Percentiles rank a stretch among this genome's conserved stretches.
Evolutionary conservation across 495 filamentous ascomycete genomes (phyloP).

Genomic region (Lindgomyces ingoldianus): DNA sequence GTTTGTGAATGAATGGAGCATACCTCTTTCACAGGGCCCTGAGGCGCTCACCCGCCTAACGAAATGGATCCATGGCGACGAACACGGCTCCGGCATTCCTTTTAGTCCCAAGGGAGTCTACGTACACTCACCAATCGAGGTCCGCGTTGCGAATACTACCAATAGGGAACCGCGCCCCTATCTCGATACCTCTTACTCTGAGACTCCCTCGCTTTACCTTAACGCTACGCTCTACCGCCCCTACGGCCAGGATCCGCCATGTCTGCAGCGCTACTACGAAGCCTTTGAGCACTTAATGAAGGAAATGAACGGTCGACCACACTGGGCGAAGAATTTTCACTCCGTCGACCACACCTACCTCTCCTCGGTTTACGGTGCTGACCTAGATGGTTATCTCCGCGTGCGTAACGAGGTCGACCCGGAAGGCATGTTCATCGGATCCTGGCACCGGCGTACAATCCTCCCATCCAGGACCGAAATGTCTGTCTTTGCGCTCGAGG

Average conservation of each 20-base stretch:
- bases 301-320: constrained; percentile 82
- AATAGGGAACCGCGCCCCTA: constrained; percentile 64
- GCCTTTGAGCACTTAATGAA: constrained; percentile 97
- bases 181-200: constrained; percentile 69
- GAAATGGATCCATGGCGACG: constrained; percentile 76
- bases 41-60: constrained; percentile 82
- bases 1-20: constrained; percentile 96
- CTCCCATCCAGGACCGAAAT: constrained; percentile 44
- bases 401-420: constrained; percentile 77
- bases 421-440: constrained; percentile 86
- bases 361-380: constrained; percentile 55
- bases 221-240: constrained; percentile 96
- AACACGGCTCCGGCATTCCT: constrained; percentile 65
- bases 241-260: constrained; percentile 78
- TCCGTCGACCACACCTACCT: constrained; percentile 57
- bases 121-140: constrained; percentile 92
- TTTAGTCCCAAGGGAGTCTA: constrained; percentile 76
- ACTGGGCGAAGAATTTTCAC: constrained; percentile 97
- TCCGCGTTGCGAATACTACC: constrained; percentile 78
- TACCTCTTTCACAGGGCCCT: constrained; percentile 84
- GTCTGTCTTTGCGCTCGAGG: constrained; percentile 31
- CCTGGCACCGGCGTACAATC: constrained; percentile 81
- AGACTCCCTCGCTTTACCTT: constrained; percentile 83
- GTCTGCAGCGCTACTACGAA: constrained; percentile 77
- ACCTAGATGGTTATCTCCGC: constrained; percentile 64